These are phyloP conservation scores for Diaporthe aspalathi DNA, from an alignment of 2,329 filamentous ascomycete genomes.

Conservation along the genomic window DNA sequence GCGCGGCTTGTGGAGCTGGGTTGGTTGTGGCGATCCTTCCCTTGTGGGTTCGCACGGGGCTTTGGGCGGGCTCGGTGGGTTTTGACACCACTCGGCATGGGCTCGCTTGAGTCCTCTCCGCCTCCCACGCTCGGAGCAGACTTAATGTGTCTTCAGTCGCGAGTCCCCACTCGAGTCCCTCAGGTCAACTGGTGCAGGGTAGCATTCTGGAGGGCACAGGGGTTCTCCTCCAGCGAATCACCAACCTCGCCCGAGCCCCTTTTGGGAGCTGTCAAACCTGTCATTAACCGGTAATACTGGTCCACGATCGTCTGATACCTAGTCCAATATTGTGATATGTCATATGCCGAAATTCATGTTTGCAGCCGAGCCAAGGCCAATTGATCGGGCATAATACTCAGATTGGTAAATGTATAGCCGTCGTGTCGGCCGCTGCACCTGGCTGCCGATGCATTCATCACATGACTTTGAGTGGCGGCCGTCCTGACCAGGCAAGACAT, in stretches of 20 bases:
- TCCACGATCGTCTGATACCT: constrained; percentile 33
- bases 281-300: constrained; percentile 31
- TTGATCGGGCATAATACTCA: not conserved
- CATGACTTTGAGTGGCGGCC: constrained; percentile 17
- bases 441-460: constrained; percentile 22
- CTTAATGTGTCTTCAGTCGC: constrained; percentile 18
- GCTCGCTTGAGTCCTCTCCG: constrained; percentile 25
- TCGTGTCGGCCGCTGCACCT: constrained; percentile 9
- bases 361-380: constrained; percentile 28
- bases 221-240: constrained; percentile 13
- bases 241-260: constrained; percentile 13
- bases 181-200: constrained; percentile 8
- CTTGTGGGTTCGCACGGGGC: constrained; percentile 11
- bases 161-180: constrained; percentile 21
- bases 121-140: constrained; percentile 20
- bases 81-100: constrained; percentile 29
- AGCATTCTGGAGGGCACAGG: not conserved
- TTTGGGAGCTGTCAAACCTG: constrained; percentile 38
- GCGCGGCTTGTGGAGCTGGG: constrained; percentile 28
- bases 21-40: constrained; percentile 23
- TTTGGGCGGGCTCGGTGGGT: constrained; percentile 24
- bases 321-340: constrained; percentile 34
- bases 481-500: not conserved
- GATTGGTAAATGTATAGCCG: not conserved
- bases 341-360: constrained; percentile 37